phyloP scores from a whole-genome alignment of 768 basidiomycete genomes.

The Imleria badia region DNA sequence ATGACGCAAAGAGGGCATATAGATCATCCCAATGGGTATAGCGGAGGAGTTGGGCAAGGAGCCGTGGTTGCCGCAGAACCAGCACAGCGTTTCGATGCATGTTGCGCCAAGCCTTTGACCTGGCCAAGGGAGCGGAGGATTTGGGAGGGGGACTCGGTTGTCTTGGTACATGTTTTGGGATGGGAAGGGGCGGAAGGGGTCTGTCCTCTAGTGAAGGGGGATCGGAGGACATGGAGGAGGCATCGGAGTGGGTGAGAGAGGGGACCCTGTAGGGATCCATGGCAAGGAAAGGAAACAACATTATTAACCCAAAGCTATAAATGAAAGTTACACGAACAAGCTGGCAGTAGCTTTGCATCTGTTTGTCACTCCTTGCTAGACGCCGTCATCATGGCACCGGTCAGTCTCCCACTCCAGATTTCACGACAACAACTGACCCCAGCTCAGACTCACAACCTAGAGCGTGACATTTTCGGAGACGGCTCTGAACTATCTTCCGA shows the following conservation, averaged over 20 bases:
- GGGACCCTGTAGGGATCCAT: slow-evolving; percentile 29
- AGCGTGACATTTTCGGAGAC: slow-evolving; percentile 78
- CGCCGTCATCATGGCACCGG: slow-evolving; percentile 17
- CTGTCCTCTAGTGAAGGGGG: slow-evolving; percentile 19
- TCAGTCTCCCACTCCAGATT: not conserved
- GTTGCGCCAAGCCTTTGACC: slow-evolving; percentile 24
- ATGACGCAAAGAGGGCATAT: slow-evolving; percentile 38
- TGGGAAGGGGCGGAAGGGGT: slow-evolving; percentile 21
- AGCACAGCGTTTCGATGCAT: slow-evolving; percentile 28
- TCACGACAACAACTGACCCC: not conserved
- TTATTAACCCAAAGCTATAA: too few relatives aligned
- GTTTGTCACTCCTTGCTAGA: slow-evolving; percentile 4
- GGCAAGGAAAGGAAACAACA: slow-evolving; percentile 14
- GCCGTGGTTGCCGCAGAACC: slow-evolving; percentile 34
- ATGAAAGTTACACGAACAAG: too few relatives aligned
- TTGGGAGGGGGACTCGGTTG: slow-evolving; percentile 9
- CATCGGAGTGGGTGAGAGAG: slow-evolving; percentile 30
- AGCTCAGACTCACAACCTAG: slow-evolving; percentile 39
- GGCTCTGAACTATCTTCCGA: slow-evolving; percentile 83
- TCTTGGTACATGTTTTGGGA: not conserved
- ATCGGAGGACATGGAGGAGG: slow-evolving; percentile 19
- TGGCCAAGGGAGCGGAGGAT: slow-evolving; percentile 4
- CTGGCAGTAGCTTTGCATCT: slow-evolving; percentile 7
- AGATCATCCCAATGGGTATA: slow-evolving; percentile 41
- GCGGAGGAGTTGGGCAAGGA: slow-evolving; percentile 35